Conservation (phyloP, 1,284 basidiomycete genomes). For the Apiotrichum sp. region DNA sequence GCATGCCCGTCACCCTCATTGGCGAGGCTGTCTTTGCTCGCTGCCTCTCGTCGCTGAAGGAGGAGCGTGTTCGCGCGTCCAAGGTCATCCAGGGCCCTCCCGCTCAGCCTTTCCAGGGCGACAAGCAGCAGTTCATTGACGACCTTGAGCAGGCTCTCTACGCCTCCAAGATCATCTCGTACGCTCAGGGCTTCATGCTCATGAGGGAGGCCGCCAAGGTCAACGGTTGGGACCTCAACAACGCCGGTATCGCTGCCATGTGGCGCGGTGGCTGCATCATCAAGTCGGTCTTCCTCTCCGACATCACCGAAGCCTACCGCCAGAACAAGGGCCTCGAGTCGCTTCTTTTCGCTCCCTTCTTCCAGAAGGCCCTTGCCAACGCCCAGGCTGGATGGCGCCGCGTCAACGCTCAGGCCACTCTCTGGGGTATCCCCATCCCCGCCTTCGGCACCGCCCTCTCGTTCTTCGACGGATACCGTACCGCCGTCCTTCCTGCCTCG, state of each 20-base stretch:
- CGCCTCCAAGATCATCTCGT: slow-evolving; percentile 98
- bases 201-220: slow-evolving; percentile 98
- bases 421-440: slow-evolving; percentile 96
- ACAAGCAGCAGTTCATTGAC: slow-evolving; percentile 97
- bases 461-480: slow-evolving; percentile 96
- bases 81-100: slow-evolving; percentile 84
- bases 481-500: slow-evolving; percentile 86
- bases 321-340: slow-evolving; percentile 85
- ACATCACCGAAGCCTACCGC: slow-evolving; percentile 87
- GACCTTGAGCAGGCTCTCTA: slow-evolving; percentile 98
- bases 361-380: slow-evolving; percentile 89
- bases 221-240: slow-evolving; percentile 60
- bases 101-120: slow-evolving; percentile 88
- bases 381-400: slow-evolving; percentile 98
- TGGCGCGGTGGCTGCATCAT: slow-evolving; percentile 99
- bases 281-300: slow-evolving; percentile 84
- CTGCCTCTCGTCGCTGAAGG: slow-evolving; percentile 94
- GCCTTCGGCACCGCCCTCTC: slow-evolving; percentile 94
- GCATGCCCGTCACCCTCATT: slow-evolving; percentile 92
- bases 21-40: slow-evolving; percentile 99
- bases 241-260: slow-evolving; percentile 96
- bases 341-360: slow-evolving; percentile 94
- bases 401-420: slow-evolving; percentile 88
- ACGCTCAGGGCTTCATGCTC: slow-evolving; percentile 99
- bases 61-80: slow-evolving; percentile 90